These are phyloP conservation scores for Globisporangium megalacanthum DNA, from an alignment of 352 stramenopile genomes.

Conservation along the genomic window DNA sequence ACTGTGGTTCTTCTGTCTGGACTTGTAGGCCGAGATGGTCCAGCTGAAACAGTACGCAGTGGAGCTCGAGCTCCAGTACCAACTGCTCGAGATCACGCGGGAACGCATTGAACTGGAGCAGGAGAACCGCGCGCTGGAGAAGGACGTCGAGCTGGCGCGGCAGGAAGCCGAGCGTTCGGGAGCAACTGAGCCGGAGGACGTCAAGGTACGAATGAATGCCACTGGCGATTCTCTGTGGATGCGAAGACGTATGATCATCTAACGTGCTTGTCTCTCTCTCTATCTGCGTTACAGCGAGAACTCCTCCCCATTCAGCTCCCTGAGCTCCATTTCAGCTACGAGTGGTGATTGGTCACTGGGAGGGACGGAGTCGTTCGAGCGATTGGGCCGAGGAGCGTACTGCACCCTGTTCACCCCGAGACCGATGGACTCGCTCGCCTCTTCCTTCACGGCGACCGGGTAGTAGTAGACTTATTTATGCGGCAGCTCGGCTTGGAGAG, in stretches of 20 bases:
- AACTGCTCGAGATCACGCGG: conserved; percentile 10
- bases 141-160: conserved; percentile 5
- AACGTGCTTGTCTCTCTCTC: background rate
- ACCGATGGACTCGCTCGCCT: no score
- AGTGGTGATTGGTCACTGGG: conserved; percentile 8
- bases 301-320: conserved; percentile 7
- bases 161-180: conserved; percentile 1
- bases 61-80: conserved; percentile 18
- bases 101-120: conserved; percentile 6
- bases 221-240: background rate
- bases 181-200: background rate
- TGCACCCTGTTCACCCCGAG: no score
- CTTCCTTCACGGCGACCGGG: no score
- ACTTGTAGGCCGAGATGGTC: conserved; percentile 13
- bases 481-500: no score
- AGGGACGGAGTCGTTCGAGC: background rate
- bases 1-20: background rate
- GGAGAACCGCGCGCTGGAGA: conserved; percentile 9
- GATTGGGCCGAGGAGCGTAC: background rate
- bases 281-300: conserved; percentile 1
- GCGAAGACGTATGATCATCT: background rate
- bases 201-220: conserved; percentile 1
- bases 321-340: conserved; percentile 7
- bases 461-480: no score
- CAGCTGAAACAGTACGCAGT: conserved; percentile 19